A percentile compares a stretch with the other conserved stretches of the same genome.
phyloP scores from a whole-genome alignment of 2,329 filamentous ascomycete genomes.

The Laburnicola sp. region DNA sequence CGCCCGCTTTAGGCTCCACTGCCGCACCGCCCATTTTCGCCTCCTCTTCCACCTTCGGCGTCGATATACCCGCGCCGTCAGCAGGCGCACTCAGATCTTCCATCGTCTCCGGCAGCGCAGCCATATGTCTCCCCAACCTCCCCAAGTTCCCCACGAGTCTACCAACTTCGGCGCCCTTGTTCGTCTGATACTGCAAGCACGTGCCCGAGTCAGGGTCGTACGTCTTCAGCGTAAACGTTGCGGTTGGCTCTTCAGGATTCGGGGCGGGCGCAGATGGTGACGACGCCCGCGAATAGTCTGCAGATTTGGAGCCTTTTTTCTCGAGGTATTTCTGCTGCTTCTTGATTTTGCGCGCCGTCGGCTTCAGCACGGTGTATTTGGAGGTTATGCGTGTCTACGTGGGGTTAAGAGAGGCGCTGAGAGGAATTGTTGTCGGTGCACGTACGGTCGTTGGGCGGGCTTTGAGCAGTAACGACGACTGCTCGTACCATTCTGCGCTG shows the following conservation, averaged over 20 bases:
- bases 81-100: constrained; percentile 45
- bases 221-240: constrained; percentile 81
- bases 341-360: constrained; percentile 35
- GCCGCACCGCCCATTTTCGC: constrained; percentile 33
- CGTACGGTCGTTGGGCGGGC: constrained; percentile 82
- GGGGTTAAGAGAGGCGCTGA: constrained; percentile 10
- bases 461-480: constrained; percentile 82
- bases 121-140: constrained; percentile 68
- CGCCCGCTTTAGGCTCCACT: constrained; percentile 33
- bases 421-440: constrained; percentile 16
- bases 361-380: constrained; percentile 75
- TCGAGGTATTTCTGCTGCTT: constrained; percentile 40
- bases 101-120: constrained; percentile 49
- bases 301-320: constrained; percentile 34
- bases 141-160: constrained; percentile 78
- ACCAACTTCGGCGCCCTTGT: constrained; percentile 87
- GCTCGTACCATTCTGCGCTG: constrained; percentile 87
- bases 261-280: constrained; percentile 34
- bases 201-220: constrained; percentile 82
- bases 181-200: constrained; percentile 87
- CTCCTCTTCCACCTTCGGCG: constrained; percentile 41
- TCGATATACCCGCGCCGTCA: constrained; percentile 31
- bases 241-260: constrained; percentile 46
- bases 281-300: constrained; percentile 25
- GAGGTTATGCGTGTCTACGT: constrained; percentile 84